These are phyloP conservation scores for Cyberlindnera petersonii DNA, from an alignment of 805 yeast genomes.

Conservation along the genomic window DNA sequence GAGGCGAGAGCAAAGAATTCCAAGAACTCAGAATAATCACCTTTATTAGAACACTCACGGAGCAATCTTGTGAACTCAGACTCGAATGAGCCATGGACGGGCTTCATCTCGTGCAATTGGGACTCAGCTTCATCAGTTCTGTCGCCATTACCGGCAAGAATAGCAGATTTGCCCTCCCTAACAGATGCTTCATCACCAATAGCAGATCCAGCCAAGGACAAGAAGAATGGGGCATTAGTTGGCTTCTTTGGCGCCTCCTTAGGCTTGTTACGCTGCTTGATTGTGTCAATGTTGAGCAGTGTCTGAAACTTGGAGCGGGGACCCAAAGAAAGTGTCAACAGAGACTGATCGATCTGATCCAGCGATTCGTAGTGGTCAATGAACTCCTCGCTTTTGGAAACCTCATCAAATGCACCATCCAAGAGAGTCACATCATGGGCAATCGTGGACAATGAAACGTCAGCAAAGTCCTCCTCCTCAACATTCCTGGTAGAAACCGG, in stretches of 20 bases:
- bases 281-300: slow-evolving; percentile 74
- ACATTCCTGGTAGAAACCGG: slow-evolving; percentile 73
- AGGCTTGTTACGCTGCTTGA: slow-evolving; percentile 85
- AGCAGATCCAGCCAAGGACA: slow-evolving; percentile 59
- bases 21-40: slow-evolving; percentile 49
- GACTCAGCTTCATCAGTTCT: slow-evolving; percentile 4
- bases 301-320: slow-evolving; percentile 80
- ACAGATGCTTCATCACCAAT: slow-evolving; percentile 64
- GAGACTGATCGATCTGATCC: slow-evolving; percentile 56
- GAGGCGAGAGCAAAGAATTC: slow-evolving; percentile 53
- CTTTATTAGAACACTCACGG: slow-evolving; percentile 42
- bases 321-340: slow-evolving; percentile 71
- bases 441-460: slow-evolving; percentile 60
- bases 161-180: slow-evolving; percentile 33
- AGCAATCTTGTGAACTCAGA: slow-evolving; percentile 66
- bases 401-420: slow-evolving; percentile 33
- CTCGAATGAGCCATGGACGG: slow-evolving; percentile 51
- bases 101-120: slow-evolving; percentile 23
- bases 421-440: slow-evolving; percentile 73
- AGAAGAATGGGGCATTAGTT: slow-evolving; percentile 76
- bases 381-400: slow-evolving; percentile 27
- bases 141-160: slow-evolving; percentile 14
- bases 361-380: slow-evolving; percentile 44
- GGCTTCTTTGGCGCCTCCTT: slow-evolving; percentile 84
- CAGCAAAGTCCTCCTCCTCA: slow-evolving; percentile 67